phyloP scores from a whole-genome alignment of 1,284 basidiomycete genomes.

The Marasmius sp. region DNA sequence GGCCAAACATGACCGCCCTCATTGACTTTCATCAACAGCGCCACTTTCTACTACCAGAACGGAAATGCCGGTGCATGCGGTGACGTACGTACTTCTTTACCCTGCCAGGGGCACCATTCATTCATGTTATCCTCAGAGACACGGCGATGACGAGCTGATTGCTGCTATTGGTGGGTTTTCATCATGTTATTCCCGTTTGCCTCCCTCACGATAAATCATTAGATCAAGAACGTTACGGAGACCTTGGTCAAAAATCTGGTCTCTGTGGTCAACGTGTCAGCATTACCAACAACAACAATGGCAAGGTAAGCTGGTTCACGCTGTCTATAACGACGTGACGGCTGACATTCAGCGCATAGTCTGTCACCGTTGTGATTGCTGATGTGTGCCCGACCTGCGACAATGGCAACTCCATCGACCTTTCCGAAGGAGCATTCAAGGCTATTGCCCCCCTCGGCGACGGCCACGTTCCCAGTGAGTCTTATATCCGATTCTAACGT shows the following conservation, averaged over 20 bases:
- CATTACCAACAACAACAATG: slow-evolving; percentile 63
- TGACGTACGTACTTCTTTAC: slow-evolving; percentile 13
- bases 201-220: slow-evolving; percentile 4
- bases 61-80: slow-evolving; percentile 78
- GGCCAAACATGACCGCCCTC: slow-evolving; percentile 7
- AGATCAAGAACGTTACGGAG: slow-evolving; percentile 54
- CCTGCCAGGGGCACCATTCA: background rate
- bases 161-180: slow-evolving; percentile 61
- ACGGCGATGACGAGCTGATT: slow-evolving; percentile 68
- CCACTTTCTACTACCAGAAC: slow-evolving; percentile 73
- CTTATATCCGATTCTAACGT: background rate
- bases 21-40: slow-evolving; percentile 35
- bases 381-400: slow-evolving; percentile 87
- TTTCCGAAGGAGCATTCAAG: slow-evolving; percentile 76
- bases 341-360: slow-evolving; percentile 19
- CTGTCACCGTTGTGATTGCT: slow-evolving; percentile 63
- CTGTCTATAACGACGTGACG: background rate
- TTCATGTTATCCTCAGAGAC: slow-evolving; percentile 24
- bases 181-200: background rate
- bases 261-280: slow-evolving; percentile 68
- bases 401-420: slow-evolving; percentile 71
- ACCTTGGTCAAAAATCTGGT: slow-evolving; percentile 42
- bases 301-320: slow-evolving; percentile 33
- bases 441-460: slow-evolving; percentile 51
- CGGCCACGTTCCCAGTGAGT: slow-evolving; percentile 66